A percentile compares a stretch with the other conserved stretches of the same genome.
phyloP scores from a whole-genome alignment of 257 asterid genomes.

The Craterostigma plantagineum region DNA sequence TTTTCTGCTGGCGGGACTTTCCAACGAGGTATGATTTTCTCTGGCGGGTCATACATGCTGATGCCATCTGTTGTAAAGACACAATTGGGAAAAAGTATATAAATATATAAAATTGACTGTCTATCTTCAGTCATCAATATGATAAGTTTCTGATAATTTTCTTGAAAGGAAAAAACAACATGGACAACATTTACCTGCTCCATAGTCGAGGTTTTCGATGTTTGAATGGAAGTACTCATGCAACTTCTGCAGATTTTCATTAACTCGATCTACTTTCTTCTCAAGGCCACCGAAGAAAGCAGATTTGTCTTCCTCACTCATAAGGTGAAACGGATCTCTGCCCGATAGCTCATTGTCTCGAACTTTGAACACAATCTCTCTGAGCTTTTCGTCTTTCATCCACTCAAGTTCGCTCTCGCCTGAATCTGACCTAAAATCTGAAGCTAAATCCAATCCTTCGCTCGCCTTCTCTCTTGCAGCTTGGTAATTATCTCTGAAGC shows the following conservation, averaged over 20 bases:
- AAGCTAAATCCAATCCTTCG: constrained; percentile 21
- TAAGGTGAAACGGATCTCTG: constrained; percentile 75
- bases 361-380: constrained; percentile 76
- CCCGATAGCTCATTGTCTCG: constrained; percentile 93
- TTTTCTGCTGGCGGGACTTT: constrained; percentile 61
- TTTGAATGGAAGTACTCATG: constrained; percentile 80
- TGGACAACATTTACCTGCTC: constrained; percentile 91
- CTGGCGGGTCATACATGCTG: constrained; percentile 73
- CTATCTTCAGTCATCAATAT: too few species aligned
- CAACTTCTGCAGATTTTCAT: constrained; percentile 42
- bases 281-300: constrained; percentile 75
- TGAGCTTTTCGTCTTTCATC: constrained; percentile 84
- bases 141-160: too few species aligned
- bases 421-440: constrained; percentile 27
- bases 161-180: too few species aligned
- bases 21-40: constrained; percentile 88
- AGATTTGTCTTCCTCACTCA: constrained; percentile 52
- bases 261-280: constrained; percentile 71
- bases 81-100: constrained; percentile 6
- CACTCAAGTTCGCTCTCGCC: constrained; percentile 58
- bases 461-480: constrained; percentile 53
- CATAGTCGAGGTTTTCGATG: constrained; percentile 92
- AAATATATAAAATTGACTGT: too few species aligned
- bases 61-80: constrained; percentile 51
- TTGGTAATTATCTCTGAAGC: constrained; percentile 53